Evolutionary conservation across 2,329 filamentous ascomycete genomes (phyloP), one percentile per base, ranked within the genome.

Genomic region (Botrytis medusae): DNA sequence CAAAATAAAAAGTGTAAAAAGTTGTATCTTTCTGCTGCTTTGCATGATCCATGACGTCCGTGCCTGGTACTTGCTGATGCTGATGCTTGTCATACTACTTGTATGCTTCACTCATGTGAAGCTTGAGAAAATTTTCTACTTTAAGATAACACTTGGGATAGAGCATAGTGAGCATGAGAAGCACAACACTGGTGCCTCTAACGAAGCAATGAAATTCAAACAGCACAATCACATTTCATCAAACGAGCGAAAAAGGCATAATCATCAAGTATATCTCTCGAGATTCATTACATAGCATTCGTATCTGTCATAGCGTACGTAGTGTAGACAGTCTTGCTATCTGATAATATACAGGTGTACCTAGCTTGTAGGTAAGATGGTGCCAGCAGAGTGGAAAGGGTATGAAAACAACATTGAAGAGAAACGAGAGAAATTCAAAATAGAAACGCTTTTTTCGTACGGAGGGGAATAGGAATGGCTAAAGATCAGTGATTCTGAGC

Each of bases 341-440:
- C 64, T 71, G 54, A 51, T 60, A 70, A 46, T 62, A 37, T 70
- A 70, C 57, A 70, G 37, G 44, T n/a, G 10, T 70, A 46, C 40
- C 37, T 34, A 37, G 25, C 22, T 37, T n/a, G 32, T 69, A 42
- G 65, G 48, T 34, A 32, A n/a, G 34, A n/a, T 42, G 48, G 8
- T 44, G 29, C 42, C 32, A 62, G 67, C 54, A 34, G 68, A 70
- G 68, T 61, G 68, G 68, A 70, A 62, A 70, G 68, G 68, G 68
- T 70, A 70, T 70, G 68, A 75, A 79, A 75, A 78, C 77, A 79
- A 76, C 51, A 59, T 68, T 44, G 74, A 79, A 79, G 71, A 6
- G 51, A 57, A 57, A 32, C 29, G 51, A 57, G 37, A 25, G 37
- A n/a, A 62, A 62, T 34, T 54, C 59, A 76, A 51, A 62, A 54